Conservation (phyloP, 441 rosid genomes). For the Mallotus repandus region DNA sequence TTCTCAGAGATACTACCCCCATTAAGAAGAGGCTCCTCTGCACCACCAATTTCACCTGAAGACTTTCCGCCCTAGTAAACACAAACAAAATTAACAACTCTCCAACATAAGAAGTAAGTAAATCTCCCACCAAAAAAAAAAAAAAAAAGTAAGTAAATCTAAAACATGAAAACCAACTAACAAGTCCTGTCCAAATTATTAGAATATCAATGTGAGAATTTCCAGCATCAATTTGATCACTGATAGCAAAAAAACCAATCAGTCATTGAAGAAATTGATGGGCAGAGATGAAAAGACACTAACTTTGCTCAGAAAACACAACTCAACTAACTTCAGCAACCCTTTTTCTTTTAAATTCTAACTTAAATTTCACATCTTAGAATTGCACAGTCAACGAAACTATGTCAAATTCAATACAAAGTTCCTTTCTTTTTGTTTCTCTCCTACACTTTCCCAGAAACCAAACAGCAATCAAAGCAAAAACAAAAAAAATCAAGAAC, state of each 20-base stretch:
- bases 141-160: too few species aligned
- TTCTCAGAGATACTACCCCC: conserved; percentile 51
- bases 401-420: background rate
- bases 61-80: conserved; percentile 53
- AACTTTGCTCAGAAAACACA: background rate
- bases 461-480: background rate
- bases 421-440: background rate
- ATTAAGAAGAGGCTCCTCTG: conserved; percentile 64
- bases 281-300: background rate
- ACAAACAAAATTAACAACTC: background rate
- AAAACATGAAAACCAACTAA: background rate
- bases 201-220: background rate
- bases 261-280: background rate
- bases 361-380: too few species aligned
- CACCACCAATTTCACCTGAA: conserved; percentile 58
- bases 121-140: background rate
- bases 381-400: too few species aligned
- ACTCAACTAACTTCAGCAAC: background rate
- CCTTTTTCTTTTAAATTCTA: too few species aligned
- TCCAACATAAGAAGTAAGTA: background rate
- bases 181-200: background rate
- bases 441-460: conserved; percentile 8
- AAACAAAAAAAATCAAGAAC: conserved; percentile 26
- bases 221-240: background rate
- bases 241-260: background rate